phyloP scores from a whole-genome alignment of 176 grass and related monocot species.

The Aegilops umbellulata region DNA sequence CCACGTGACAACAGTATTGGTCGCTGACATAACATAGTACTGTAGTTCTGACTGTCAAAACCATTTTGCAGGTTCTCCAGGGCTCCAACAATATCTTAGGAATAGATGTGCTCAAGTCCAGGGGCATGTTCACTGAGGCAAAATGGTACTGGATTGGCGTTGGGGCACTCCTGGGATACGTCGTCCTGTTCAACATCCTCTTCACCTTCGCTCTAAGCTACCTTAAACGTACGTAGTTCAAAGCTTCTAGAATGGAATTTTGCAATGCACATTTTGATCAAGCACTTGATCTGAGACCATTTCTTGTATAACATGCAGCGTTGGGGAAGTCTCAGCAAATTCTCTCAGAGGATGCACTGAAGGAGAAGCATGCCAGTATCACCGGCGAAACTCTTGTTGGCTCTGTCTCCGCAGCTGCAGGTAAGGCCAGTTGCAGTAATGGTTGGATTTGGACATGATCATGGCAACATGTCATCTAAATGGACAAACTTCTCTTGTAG shows the following conservation, averaged over 20 bases:
- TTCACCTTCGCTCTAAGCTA: constrained; percentile 58
- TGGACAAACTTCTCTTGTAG: not conserved
- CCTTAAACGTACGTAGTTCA: constrained; percentile 44
- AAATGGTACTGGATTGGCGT: constrained; percentile 75
- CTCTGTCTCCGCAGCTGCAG: constrained; percentile 9
- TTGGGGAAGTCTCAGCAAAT: constrained; percentile 37
- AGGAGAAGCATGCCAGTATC: constrained; percentile 66
- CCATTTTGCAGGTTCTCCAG: constrained; percentile 31
- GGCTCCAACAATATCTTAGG: constrained; percentile 37
- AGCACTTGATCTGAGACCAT: constrained; percentile 19
- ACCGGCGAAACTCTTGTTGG: constrained; percentile 40
- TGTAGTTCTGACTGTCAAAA: constrained; percentile 21
- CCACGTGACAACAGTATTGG: constrained; percentile 9
- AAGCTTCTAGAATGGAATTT: not conserved
- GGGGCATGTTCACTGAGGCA: constrained; percentile 49
- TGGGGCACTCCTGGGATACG: constrained; percentile 48
- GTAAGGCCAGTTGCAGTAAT: constrained; percentile 11
- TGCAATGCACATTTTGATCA: constrained; percentile 7
- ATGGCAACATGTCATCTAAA: not conserved
- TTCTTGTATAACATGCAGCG: constrained; percentile 31
- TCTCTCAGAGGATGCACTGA: constrained; percentile 59
- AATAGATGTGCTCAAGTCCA: constrained; percentile 45
- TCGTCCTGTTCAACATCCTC: constrained; percentile 58
- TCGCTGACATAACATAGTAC: not conserved
- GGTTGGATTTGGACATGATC: not conserved